Evolutionary conservation across 2,329 filamentous ascomycete species (phyloP).

Genomic region (Claviceps sp.): DNA sequence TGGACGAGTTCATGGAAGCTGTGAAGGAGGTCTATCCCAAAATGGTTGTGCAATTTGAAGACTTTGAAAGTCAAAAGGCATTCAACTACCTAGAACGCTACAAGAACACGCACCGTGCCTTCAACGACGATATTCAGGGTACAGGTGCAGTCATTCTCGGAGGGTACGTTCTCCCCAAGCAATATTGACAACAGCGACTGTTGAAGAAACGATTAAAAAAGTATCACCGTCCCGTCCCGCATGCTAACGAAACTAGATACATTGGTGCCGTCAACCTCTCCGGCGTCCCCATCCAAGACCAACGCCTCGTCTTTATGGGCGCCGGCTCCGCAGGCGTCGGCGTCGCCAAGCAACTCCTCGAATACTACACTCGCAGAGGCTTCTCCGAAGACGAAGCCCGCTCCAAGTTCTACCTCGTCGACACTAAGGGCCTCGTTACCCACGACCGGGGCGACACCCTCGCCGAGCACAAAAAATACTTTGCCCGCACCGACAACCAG

Average conservation of each 20-base stretch:
- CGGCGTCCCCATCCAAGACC: slow-evolving; percentile 72
- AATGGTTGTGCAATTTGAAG: slow-evolving; percentile 83
- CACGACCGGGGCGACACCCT: slow-evolving; percentile 85
- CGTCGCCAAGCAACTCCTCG: slow-evolving; percentile 94
- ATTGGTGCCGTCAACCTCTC: slow-evolving; percentile 70
- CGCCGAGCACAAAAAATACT: slow-evolving; percentile 75
- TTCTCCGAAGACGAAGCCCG: slow-evolving; percentile 77
- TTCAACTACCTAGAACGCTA: slow-evolving; percentile 90
- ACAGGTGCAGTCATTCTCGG: slow-evolving; percentile 90
- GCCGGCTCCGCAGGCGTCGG: slow-evolving; percentile 92
- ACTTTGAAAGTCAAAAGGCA: slow-evolving; percentile 85
- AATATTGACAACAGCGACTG: too few species aligned
- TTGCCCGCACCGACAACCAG: slow-evolving; percentile 50
- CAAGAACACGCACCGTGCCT: slow-evolving; percentile 79
- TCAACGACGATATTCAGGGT: slow-evolving; percentile 98
- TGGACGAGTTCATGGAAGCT: slow-evolving; percentile 95
- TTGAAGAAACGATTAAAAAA: neutral
- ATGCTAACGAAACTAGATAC: slow-evolving; percentile 45
- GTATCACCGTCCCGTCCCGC: neutral
- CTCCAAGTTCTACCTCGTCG: slow-evolving; percentile 92
- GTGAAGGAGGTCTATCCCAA: slow-evolving; percentile 57
- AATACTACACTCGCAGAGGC: slow-evolving; percentile 90
- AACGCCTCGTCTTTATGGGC: slow-evolving; percentile 90
- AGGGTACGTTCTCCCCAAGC: slow-evolving; percentile 37
- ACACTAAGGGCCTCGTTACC: slow-evolving; percentile 92